phyloP scores from a whole-genome alignment of 257 asterid species.

The Jaltomata sinuosa region DNA sequence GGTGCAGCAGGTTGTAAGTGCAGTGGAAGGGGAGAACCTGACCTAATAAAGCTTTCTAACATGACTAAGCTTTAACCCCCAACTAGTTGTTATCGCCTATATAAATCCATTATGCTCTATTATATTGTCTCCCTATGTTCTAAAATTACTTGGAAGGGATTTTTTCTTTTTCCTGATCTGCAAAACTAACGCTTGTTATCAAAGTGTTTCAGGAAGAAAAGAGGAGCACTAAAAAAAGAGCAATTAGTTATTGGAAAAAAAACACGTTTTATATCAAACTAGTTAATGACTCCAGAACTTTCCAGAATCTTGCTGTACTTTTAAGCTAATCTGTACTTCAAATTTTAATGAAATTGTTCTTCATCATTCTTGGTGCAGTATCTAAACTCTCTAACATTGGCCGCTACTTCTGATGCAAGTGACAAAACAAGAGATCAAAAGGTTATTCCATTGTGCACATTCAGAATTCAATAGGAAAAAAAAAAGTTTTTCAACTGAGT shows the following conservation, averaged over 20 bases:
- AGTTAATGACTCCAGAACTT: not conserved
- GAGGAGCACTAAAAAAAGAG: not conserved
- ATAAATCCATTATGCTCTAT: not conserved
- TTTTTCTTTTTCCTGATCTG: not conserved
- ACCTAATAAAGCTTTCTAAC: not conserved
- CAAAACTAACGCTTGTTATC: not conserved
- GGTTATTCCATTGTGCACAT: constrained; percentile 25
- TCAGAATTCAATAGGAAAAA: not conserved
- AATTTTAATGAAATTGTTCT: constrained; percentile 2
- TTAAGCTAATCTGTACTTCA: not conserved
- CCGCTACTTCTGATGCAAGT: constrained; percentile 79
- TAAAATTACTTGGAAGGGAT: not conserved
- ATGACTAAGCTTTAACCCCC: not conserved
- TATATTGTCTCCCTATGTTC: not conserved
- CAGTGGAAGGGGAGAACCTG: not conserved
- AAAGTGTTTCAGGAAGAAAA: not conserved
- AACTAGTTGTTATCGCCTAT: not conserved
- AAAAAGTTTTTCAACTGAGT: not conserved
- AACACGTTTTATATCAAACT: constrained; percentile 4
- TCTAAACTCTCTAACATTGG: constrained; percentile 38
- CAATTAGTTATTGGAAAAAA: not conserved
- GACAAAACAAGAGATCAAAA: constrained; percentile 95
- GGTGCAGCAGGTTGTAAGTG: not conserved
- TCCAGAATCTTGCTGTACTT: not conserved
- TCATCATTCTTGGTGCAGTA: constrained; percentile 32